These are phyloP conservation scores for Mycogone perniciosa DNA, from an alignment of 2,329 filamentous ascomycete species.

Conservation along the genomic window DNA sequence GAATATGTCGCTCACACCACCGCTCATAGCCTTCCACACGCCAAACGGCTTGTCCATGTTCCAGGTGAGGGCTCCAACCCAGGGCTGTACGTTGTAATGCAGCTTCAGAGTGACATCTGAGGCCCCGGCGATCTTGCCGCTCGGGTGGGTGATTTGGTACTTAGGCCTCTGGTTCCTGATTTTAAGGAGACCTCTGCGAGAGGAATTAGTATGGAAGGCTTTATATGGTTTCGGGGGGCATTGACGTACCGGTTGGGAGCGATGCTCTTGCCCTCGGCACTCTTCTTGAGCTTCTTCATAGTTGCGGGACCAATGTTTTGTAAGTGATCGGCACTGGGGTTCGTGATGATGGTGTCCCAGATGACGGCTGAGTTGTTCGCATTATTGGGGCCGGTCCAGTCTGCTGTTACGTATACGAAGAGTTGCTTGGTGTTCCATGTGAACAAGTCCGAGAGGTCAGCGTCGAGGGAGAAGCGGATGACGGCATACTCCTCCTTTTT, in stretches of 20 bases:
- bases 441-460: conserved; percentile 87
- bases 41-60: conserved; percentile 52
- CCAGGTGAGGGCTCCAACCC: conserved; percentile 88
- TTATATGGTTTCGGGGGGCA: not conserved
- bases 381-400: conserved; percentile 46
- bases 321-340: conserved; percentile 57
- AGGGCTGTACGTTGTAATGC: conserved; percentile 96
- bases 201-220: not conserved
- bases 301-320: conserved; percentile 53
- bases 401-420: conserved; percentile 91
- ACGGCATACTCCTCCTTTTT: conserved; percentile 96
- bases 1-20: conserved; percentile 60
- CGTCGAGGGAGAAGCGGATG: conserved; percentile 86
- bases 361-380: conserved; percentile 71
- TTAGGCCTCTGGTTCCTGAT: conserved; percentile 86
- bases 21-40: conserved; percentile 58
- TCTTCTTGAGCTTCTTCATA: conserved; percentile 56
- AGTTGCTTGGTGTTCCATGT: conserved; percentile 99
- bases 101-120: conserved; percentile 71
- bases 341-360: conserved; percentile 92
- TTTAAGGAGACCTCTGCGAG: conserved; percentile 59
- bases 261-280: conserved; percentile 53
- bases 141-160: conserved; percentile 92
- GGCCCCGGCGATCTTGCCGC: conserved; percentile 67
- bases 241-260: conserved; percentile 49